A percentile compares a stretch with the other conserved stretches of the same genome.
Evolutionary conservation across 495 filamentous ascomycete genomes (phyloP).

Genomic region (Neurospora sp.): DNA sequence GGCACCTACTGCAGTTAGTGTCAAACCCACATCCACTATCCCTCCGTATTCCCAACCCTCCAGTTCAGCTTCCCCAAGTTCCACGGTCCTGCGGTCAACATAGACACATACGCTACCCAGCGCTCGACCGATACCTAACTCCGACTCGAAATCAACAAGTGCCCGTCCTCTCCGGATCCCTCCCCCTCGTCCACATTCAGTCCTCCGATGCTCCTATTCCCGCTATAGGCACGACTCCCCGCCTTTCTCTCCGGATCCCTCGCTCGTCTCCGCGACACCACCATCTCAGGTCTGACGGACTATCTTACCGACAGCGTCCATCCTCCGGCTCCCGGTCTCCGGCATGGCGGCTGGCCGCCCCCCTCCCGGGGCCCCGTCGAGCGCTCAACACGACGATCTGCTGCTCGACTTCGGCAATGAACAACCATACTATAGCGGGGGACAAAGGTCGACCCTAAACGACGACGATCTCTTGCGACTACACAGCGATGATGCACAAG

Average conservation of each 20-base stretch:
- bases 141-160: background rate
- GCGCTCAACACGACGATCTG: conserved; percentile 52
- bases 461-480: conserved; percentile 67
- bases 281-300: conserved; percentile 19
- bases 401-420: conserved; percentile 65
- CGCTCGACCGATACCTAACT: background rate
- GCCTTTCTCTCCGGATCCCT: conserved; percentile 1
- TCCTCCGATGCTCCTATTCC: background rate
- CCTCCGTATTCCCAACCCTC: background rate
- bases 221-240: background rate
- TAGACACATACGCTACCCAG: background rate
- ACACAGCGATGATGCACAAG: conserved; percentile 53
- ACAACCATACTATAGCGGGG: conserved; percentile 59
- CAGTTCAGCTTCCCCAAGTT: background rate
- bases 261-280: conserved; percentile 1
- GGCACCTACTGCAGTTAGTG: background rate
- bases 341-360: conserved; percentile 61
- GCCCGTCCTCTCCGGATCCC: background rate
- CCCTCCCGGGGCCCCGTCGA: conserved; percentile 45
- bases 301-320: conserved; percentile 1
- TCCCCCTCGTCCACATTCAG: background rate
- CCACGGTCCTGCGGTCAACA: background rate
- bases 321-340: conserved; percentile 9
- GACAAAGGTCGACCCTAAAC: conserved; percentile 59
- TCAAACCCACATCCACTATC: background rate